Base-by-base conservation (phyloP, 495 filamentous ascomycete genomes). In the Venustampulla echinocandica region DNA sequence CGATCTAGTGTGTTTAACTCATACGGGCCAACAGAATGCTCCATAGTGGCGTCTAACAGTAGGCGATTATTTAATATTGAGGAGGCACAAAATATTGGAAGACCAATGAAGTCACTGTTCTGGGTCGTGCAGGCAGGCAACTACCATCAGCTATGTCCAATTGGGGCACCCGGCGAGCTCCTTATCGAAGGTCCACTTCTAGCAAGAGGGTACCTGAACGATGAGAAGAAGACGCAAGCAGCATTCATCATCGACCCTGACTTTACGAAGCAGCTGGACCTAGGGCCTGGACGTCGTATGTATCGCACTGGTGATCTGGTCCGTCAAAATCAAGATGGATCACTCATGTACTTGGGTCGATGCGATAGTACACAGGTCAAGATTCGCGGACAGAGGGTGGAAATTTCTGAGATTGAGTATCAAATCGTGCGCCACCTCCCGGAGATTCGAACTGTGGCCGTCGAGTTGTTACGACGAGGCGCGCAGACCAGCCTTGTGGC, bases 81-180 rank as follows among this genome's bases (percentile, higher is more conserved):
- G 70, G 68, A 10, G 66, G 66, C 1, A 30, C 27, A 30, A 30
- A 30, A 30, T 30, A 30, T 30, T n/a, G 27, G 27, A 30, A 68
- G 65, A 23, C 64, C 55, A 20, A 51, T 30, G 27, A 30, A n/a
- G 7, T 30, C 27, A 30, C 7, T 58, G 3, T 57, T 60, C 3
- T 85, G 81, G 80, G 61, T 84, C 47, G 70, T 78, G 19, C 71
- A 84, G 43, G 66, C 75, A 0, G 45, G 47, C 0, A 65, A 82
- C 44, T 68, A 70, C 39, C 49, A 77, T 15, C 46, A 56, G 1
- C 67, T 85, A 10, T 63, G 74, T 19, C 74, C 79, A 0, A 57
- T 82, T 11, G 81, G 81, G 14, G 62, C 64, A 6, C 60, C 78
- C 27, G 81, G 81, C 28, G 81, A 84, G 54, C 55, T 84, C 20